Percentiles rank a stretch among this genome's conserved stretches.
These are phyloP conservation scores for Brettanomyces sp. DNA, from an alignment of 805 yeast genomes.

Conservation along the genomic window DNA sequence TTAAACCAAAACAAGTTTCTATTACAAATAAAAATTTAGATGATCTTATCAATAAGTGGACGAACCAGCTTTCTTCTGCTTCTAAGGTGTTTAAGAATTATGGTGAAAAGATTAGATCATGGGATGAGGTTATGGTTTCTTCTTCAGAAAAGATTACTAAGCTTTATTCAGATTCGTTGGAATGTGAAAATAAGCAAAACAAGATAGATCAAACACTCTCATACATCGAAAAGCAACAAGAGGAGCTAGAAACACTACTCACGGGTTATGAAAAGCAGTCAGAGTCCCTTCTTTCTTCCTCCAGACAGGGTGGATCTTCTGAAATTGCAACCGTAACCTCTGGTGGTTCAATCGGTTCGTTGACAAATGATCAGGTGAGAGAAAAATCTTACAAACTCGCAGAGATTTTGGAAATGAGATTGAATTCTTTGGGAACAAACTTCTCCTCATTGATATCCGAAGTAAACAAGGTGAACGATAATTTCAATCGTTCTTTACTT, in stretches of 20 bases:
- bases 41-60: slow-evolving; percentile 89
- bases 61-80: slow-evolving; percentile 68
- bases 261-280: slow-evolving; percentile 76
- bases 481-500: slow-evolving; percentile 56
- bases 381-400: slow-evolving; percentile 85
- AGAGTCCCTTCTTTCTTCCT: slow-evolving; percentile 35
- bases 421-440: slow-evolving; percentile 70
- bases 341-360: slow-evolving; percentile 17
- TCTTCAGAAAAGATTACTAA: slow-evolving; percentile 81
- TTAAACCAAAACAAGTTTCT: slow-evolving; percentile 62
- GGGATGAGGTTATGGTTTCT: slow-evolving; percentile 79
- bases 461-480: slow-evolving; percentile 74
- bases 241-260: slow-evolving; percentile 74
- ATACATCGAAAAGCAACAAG: slow-evolving; percentile 86
- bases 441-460: slow-evolving; percentile 69
- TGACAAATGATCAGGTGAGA: slow-evolving; percentile 74
- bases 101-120: slow-evolving; percentile 62
- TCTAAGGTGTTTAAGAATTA: slow-evolving; percentile 67
- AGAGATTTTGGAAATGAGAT: slow-evolving; percentile 70
- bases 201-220: slow-evolving; percentile 80
- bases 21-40: slow-evolving; percentile 88
- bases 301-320: slow-evolving; percentile 14
- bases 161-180: slow-evolving; percentile 64
- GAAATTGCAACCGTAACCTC: not conserved
- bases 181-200: slow-evolving; percentile 77